A percentile compares a stretch with the other conserved stretches of the same genome.
Conservation (phyloP, 1,284 basidiomycete genomes). For the Cutaneotrichosporon daszewskae region DNA sequence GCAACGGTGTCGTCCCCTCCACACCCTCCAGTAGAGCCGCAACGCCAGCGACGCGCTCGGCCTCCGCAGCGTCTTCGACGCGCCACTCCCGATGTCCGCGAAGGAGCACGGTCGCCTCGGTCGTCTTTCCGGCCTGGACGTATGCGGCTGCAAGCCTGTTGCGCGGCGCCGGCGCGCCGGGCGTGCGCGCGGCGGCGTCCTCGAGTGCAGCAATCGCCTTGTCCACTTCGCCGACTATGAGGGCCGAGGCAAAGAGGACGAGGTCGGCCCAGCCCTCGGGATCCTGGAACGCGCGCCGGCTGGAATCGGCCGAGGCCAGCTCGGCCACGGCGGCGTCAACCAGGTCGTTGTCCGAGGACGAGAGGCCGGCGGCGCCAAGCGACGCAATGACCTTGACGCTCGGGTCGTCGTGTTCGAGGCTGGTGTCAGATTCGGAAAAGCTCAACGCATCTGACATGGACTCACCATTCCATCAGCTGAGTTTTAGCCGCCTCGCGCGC, state of each 20-base stretch:
- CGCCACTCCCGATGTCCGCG: neutral
- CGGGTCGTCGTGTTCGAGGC: constrained; percentile 59
- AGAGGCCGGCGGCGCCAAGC: constrained; percentile 77
- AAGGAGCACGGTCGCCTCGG: constrained; percentile 34
- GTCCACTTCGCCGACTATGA: constrained; percentile 13
- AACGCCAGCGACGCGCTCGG: constrained; percentile 27
- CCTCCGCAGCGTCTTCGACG: constrained; percentile 27
- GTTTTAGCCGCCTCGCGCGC: constrained; percentile 69
- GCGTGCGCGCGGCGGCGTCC: constrained; percentile 6
- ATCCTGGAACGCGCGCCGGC: constrained; percentile 23
- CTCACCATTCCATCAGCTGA: constrained; percentile 77
- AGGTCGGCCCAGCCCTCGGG: constrained; percentile 26
- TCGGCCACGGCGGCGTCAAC: constrained; percentile 83
- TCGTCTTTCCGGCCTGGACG: constrained; percentile 23
- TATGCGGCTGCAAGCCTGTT: constrained; percentile 24
- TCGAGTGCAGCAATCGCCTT: constrained; percentile 19
- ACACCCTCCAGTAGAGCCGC: constrained; percentile 27
- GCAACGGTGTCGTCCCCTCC: constrained; percentile 49
- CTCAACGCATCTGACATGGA: no score
- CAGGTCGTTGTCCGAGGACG: constrained; percentile 69
- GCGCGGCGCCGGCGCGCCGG: constrained; percentile 4
- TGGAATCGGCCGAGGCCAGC: constrained; percentile 50
- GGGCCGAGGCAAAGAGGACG: constrained; percentile 27
- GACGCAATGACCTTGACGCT: constrained; percentile 68
- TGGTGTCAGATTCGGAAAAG: constrained; percentile 15